phyloP scores from a whole-genome alignment of 495 filamentous ascomycete genomes.

The Chaetomidium leptoderma region DNA sequence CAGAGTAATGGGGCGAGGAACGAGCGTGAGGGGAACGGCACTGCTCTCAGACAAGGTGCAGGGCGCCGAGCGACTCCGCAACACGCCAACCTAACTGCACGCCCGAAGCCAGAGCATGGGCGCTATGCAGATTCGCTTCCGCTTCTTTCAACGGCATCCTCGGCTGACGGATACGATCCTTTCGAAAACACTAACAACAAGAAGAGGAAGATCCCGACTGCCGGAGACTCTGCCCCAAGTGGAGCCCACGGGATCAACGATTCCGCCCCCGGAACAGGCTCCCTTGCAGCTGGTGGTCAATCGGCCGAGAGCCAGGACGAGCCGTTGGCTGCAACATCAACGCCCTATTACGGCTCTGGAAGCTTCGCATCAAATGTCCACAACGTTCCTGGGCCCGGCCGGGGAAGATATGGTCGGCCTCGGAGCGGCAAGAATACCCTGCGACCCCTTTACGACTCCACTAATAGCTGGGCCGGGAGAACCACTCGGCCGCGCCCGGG shows the following conservation, averaged over 20 bases:
- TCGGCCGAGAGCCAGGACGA: constrained; percentile 32
- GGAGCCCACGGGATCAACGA: constrained; percentile 52
- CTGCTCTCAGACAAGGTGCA: constrained; percentile 14
- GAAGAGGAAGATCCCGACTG: constrained; percentile 93
- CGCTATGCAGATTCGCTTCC: constrained; percentile 44
- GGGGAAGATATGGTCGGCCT: constrained; percentile 70
- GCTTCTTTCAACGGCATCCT: constrained; percentile 49
- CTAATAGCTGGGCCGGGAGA: constrained; percentile 51
- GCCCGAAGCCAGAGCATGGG: constrained; percentile 27
- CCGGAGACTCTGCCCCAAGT: constrained; percentile 55
- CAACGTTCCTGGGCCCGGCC: constrained; percentile 70
- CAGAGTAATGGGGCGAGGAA: constrained; percentile 30
- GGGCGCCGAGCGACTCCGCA: constrained; percentile 27
- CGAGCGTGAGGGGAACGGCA: constrained; percentile 40
- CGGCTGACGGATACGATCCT: constrained; percentile 87
- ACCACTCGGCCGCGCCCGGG: constrained; percentile 41
- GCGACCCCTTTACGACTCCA: constrained; percentile 47
- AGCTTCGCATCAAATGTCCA: constrained; percentile 46
- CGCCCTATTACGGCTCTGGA: constrained; percentile 36
- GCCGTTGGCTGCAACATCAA: constrained; percentile 34
- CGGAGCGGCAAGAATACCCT: constrained; percentile 64
- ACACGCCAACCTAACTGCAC: constrained; percentile 25
- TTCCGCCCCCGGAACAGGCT: constrained; percentile 31
- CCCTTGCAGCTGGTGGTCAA: constrained; percentile 25
- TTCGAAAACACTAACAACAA: constrained; percentile 99